A percentile compares a stretch with the other conserved stretches of the same genome.
Conservation (phyloP, 805 yeast species). For the Danielia oregonensis region DNA sequence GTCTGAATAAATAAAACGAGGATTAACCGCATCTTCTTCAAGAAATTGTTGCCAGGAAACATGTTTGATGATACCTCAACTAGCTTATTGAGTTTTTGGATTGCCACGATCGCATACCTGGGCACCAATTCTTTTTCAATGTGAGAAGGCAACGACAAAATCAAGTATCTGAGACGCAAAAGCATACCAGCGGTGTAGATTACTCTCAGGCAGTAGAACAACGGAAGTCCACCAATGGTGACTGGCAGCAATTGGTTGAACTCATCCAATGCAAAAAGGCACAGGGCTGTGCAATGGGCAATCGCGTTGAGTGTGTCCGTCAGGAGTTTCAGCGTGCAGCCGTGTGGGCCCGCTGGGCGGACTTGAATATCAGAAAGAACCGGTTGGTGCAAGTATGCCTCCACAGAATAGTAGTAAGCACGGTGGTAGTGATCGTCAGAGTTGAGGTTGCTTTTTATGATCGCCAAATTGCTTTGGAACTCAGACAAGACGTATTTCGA, state of each 20-base stretch:
- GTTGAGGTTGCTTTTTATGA: conserved; percentile 36
- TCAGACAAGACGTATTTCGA: conserved; percentile 43
- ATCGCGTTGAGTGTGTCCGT: conserved; percentile 39
- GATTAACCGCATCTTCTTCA: conserved; percentile 53
- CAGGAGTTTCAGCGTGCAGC: conserved; percentile 16
- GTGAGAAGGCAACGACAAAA: conserved; percentile 48
- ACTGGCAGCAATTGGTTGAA: conserved; percentile 42
- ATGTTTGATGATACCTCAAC: conserved; percentile 25
- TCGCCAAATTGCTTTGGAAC: conserved; percentile 45
- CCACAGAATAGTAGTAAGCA: conserved; percentile 58
- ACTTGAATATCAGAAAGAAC: conserved; percentile 21
- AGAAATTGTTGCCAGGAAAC: conserved; percentile 42
- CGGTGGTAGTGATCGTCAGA: conserved; percentile 38
- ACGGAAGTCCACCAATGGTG: conserved; percentile 55
- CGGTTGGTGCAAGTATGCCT: conserved; percentile 66
- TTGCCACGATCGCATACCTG: conserved; percentile 34
- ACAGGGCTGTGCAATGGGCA: conserved; percentile 50
- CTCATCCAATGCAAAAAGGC: conserved; percentile 47
- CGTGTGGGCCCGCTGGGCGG: conserved; percentile 2
- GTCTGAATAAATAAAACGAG: conserved; percentile 59
- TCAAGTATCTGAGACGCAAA: conserved; percentile 51
- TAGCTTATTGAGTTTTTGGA: conserved; percentile 26
- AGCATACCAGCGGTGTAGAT: conserved; percentile 66
- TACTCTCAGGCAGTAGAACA: conserved; percentile 52
- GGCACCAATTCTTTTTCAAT: conserved; percentile 47